A percentile compares a stretch with the other conserved stretches of the same genome.
phyloP scores from a whole-genome alignment of 345 rosid species.

The Citrus australasica region DNA sequence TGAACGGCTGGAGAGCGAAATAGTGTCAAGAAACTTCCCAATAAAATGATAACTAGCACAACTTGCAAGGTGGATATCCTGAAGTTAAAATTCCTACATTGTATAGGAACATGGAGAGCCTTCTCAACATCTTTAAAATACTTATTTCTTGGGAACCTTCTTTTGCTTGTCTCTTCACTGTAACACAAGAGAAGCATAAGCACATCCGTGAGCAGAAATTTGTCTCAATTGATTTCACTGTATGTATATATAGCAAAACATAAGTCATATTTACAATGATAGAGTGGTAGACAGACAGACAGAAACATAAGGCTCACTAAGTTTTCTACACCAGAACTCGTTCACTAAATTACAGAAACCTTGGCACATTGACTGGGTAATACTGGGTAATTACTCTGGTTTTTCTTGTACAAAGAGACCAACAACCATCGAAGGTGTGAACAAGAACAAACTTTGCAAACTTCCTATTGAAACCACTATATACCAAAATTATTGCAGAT shows the following conservation, averaged over 20 bases:
- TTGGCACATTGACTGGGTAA: not conserved
- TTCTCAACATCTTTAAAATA: constrained; percentile 61
- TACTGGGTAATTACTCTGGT: not conserved
- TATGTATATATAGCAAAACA: not conserved
- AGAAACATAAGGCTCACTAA: not conserved
- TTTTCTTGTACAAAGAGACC: not conserved
- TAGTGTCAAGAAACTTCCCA: constrained; percentile 58
- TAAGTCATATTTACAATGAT: not conserved
- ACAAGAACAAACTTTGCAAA: not conserved
- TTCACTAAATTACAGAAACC: not conserved
- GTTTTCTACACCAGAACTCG: not conserved
- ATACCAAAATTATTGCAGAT: not conserved
- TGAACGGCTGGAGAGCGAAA: constrained; percentile 59
- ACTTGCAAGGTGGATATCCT: constrained; percentile 44
- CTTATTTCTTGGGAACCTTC: constrained; percentile 44
- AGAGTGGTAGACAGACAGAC: not conserved
- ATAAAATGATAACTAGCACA: constrained; percentile 47
- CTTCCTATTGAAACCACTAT: not conserved
- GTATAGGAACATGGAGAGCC: constrained; percentile 50
- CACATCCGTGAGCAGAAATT: not conserved
- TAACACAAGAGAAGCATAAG: not conserved
- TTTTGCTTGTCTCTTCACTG: constrained; percentile 59
- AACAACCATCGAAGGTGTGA: not conserved
- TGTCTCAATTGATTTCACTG: not conserved
- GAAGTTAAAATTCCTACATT: constrained; percentile 56